phyloP scores from a whole-genome alignment of 371 early-diverging fungal species.

The Mucor mucedo region DNA sequence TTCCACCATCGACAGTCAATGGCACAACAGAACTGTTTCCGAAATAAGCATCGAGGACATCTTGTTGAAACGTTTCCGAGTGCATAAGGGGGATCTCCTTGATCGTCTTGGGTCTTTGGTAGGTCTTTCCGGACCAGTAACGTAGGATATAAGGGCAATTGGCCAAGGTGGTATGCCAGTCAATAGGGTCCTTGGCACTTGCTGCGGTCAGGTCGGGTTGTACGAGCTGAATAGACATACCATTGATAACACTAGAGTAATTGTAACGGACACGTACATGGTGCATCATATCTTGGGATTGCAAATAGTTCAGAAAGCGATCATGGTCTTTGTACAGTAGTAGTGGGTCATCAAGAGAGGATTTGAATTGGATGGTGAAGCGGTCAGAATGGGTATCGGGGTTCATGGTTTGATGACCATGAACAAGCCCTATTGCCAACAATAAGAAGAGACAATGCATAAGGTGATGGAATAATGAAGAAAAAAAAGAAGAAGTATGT shows the following conservation, averaged over 20 bases:
- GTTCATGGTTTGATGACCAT: no score
- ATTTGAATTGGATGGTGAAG: slow-evolving; percentile 20
- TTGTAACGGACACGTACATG: slow-evolving; percentile 16
- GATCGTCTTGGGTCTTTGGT: slow-evolving; percentile 13
- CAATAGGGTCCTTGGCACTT: not conserved
- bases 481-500: no score
- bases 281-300: not conserved
- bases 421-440: no score
- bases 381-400: no score
- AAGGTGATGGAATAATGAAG: no score
- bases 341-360: slow-evolving; percentile 4
- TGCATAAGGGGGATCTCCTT: no score
- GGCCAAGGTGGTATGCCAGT: not conserved
- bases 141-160: slow-evolving; percentile 3
- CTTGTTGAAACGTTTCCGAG: no score
- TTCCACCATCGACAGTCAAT: slow-evolving; percentile 6
- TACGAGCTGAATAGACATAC: slow-evolving; percentile 16
- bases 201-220: not conserved
- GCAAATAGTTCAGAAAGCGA: slow-evolving; percentile 11
- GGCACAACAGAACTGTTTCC: not conserved
- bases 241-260: slow-evolving; percentile 19
- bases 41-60: not conserved
- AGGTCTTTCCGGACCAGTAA: slow-evolving; percentile 19
- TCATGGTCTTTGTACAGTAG: slow-evolving; percentile 1
- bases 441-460: no score